Evolutionary conservation across 192 early-diverging fungal species (phyloP).

Genomic region (Funneliformis mosseae): DNA sequence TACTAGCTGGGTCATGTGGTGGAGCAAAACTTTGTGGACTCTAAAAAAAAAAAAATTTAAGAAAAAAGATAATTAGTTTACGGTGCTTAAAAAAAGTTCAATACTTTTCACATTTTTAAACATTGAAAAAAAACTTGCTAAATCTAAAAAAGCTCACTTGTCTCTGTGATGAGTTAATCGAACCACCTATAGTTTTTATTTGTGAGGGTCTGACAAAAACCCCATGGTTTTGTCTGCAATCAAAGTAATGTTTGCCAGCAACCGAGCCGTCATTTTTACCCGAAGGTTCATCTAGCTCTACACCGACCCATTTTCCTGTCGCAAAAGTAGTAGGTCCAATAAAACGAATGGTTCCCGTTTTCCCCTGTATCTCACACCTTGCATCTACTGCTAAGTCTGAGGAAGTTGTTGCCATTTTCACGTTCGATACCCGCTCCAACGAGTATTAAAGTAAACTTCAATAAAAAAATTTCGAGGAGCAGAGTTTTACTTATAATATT

Average conservation of each 20-base stretch:
- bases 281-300: constrained; percentile 74
- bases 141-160: neutral
- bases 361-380: constrained; percentile 23
- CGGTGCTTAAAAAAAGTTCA: neutral
- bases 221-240: constrained; percentile 69
- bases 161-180: neutral
- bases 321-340: constrained; percentile 81
- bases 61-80: neutral
- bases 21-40: constrained; percentile 36
- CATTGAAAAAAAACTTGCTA: neutral
- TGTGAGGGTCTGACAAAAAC: constrained; percentile 77
- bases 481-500: no score
- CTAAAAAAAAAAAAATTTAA: neutral
- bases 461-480: no score
- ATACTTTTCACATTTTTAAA: neutral
- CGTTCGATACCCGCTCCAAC: no score
- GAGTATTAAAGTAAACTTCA: no score
- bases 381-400: constrained; percentile 6
- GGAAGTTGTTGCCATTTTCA: constrained; percentile 2
- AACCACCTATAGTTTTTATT: constrained; percentile 42
- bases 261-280: constrained; percentile 85
- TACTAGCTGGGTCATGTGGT: constrained; percentile 35
- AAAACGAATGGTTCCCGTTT: constrained; percentile 69
- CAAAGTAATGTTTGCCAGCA: constrained; percentile 77
- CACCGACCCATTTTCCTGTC: constrained; percentile 85